These are phyloP conservation scores for Nothophaeocryptopus gaeumannii DNA, from an alignment of 2,329 filamentous ascomycete genomes.

Conservation along the genomic window DNA sequence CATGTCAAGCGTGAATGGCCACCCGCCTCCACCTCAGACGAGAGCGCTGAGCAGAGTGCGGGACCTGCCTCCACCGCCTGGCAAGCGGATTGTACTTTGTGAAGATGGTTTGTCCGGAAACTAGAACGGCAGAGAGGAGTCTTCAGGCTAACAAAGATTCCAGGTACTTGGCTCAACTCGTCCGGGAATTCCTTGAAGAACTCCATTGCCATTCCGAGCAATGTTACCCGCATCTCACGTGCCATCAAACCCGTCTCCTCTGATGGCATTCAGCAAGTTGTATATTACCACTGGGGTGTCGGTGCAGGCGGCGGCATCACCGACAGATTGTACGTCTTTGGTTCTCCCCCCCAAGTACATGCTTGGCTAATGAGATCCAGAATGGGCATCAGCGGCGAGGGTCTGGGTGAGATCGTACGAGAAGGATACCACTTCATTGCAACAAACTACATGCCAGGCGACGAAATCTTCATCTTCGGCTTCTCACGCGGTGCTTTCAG, in stretches of 20 bases:
- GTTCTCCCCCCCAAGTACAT: not conserved
- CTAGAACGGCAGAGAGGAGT: not conserved
- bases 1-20: constrained; percentile 14
- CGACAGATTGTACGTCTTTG: constrained; percentile 34
- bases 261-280: constrained; percentile 50
- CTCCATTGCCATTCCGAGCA: constrained; percentile 46
- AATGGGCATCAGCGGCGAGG: constrained; percentile 19
- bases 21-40: too few relatives aligned
- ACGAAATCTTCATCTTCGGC: constrained; percentile 50
- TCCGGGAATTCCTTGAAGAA: constrained; percentile 47
- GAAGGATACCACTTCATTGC: constrained; percentile 51
- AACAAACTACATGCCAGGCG: constrained; percentile 54
- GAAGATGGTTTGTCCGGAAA: constrained; percentile 25
- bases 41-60: constrained; percentile 9
- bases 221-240: constrained; percentile 49
- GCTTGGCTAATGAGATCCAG: not conserved
- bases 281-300: constrained; percentile 52
- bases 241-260: constrained; percentile 49
- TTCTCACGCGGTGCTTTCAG: constrained; percentile 50
- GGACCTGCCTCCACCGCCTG: constrained; percentile 12
- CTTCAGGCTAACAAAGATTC: constrained; percentile 4
- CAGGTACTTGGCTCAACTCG: constrained; percentile 50
- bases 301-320: constrained; percentile 45
- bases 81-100: constrained; percentile 27
- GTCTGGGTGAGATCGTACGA: constrained; percentile 42